A percentile compares a stretch with the other conserved stretches of the same genome.
Evolutionary conservation across 345 rosid species (phyloP).

Genomic region (Camelina sativa): DNA sequence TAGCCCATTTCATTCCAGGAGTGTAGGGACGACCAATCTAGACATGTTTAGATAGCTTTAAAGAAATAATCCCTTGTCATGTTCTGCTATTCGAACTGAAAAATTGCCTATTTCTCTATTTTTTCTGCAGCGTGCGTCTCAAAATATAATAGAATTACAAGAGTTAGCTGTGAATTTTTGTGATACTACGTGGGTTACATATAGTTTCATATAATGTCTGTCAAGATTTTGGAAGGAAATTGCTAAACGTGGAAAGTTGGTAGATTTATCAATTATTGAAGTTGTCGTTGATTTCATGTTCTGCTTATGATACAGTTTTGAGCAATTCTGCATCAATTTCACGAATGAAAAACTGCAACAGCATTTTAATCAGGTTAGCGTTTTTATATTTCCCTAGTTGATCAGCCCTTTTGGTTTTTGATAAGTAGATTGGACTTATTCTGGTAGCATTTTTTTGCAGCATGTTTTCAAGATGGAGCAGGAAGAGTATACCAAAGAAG

Average conservation of each 20-base stretch:
- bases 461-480: constrained; percentile 97
- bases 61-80: constrained; percentile 7
- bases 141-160: not conserved
- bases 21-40: not conserved
- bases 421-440: constrained; percentile 27
- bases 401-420: constrained; percentile 11
- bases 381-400: constrained; percentile 4
- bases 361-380: constrained; percentile 84
- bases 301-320: constrained; percentile 63
- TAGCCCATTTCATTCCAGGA: constrained; percentile 24
- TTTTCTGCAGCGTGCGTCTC: not conserved
- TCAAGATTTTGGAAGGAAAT: constrained; percentile 26
- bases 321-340: constrained; percentile 94
- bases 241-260: constrained; percentile 14
- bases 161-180: not conserved
- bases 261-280: constrained; percentile 8
- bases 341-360: constrained; percentile 94
- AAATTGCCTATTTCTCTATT: not conserved
- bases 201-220: constrained; percentile 15
- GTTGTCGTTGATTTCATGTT: constrained; percentile 24
- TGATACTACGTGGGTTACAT: constrained; percentile 14
- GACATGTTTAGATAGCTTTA: constrained; percentile 3
- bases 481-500: constrained; percentile 86
- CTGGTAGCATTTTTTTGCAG: constrained; percentile 51
- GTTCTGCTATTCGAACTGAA: constrained; percentile 11